phyloP scores from a whole-genome alignment of 2,329 filamentous ascomycete genomes.

The Gnomoniopsis smithogilvyi region DNA sequence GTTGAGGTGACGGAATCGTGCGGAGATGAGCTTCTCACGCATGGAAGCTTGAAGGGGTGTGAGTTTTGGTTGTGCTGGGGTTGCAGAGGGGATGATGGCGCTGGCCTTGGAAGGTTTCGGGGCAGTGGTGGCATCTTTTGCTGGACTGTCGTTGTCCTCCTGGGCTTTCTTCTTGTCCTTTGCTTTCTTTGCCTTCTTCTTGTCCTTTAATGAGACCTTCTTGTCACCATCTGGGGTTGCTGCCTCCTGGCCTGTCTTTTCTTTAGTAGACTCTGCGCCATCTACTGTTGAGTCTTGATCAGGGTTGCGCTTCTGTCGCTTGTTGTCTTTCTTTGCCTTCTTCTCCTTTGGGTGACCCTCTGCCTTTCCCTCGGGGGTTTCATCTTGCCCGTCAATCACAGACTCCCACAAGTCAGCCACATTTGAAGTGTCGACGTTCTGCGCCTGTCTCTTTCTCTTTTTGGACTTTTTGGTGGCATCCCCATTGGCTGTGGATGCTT shows the following conservation, averaged over 20 bases:
- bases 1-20: slow-evolving; percentile 95
- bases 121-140: slow-evolving; percentile 22
- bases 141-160: slow-evolving; percentile 8
- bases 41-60: slow-evolving; percentile 92
- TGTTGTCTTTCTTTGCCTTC: slow-evolving; percentile 24
- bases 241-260: slow-evolving; percentile 16
- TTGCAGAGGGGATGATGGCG: slow-evolving; percentile 5
- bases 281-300: slow-evolving; percentile 9
- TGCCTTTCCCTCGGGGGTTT: slow-evolving; percentile 26
- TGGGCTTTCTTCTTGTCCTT: slow-evolving; percentile 22
- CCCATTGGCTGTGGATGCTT: slow-evolving; percentile 28
- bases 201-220: slow-evolving; percentile 1
- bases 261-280: slow-evolving; percentile 23
- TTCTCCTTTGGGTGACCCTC: slow-evolving; percentile 23
- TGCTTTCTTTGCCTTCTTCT: slow-evolving; percentile 15
- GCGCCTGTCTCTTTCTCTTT: slow-evolving; percentile 52
- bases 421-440: slow-evolving; percentile 63
- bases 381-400: slow-evolving; percentile 68
- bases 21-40: slow-evolving; percentile 90
- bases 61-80: slow-evolving; percentile 51
- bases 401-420: slow-evolving; percentile 75
- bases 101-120: slow-evolving; percentile 3
- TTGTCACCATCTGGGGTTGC: slow-evolving; percentile 5
- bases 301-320: slow-evolving; percentile 23
- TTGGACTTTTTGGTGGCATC: slow-evolving; percentile 46